Conservation (phyloP, 352 stramenopile genomes). For the Phytophthora syringae region DNA sequence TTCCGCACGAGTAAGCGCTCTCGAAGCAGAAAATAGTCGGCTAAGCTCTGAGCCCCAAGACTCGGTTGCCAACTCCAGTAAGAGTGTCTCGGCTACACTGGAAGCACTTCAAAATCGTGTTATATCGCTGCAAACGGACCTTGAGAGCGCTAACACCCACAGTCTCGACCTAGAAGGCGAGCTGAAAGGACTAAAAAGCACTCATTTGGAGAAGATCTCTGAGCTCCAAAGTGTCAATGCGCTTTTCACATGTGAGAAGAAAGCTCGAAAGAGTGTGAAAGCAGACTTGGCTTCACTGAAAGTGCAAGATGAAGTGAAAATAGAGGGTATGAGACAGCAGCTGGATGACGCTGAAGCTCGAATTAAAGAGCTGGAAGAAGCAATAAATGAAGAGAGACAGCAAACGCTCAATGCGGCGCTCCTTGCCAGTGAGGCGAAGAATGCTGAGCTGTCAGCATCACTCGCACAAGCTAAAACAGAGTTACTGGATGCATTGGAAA, state of each 20-base stretch:
- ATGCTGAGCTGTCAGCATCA: constrained; percentile 6
- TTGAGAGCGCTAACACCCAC: constrained; percentile 1
- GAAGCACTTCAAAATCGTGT: neutral
- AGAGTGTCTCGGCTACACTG: neutral
- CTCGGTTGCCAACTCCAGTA: neutral
- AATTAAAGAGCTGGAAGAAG: neutral
- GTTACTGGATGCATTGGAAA: constrained; percentile 2
- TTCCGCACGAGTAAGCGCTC: neutral
- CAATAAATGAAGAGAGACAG: neutral
- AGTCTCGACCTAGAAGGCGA: constrained; percentile 6
- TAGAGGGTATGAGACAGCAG: neutral
- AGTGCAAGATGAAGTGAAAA: neutral
- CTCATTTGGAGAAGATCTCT: constrained; percentile 1
- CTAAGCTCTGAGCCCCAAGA: neutral
- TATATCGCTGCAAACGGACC: constrained; percentile 2
- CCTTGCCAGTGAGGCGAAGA: neutral
- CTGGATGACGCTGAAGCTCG: neutral
- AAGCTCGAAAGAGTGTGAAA: neutral
- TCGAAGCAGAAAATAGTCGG: constrained; percentile 25
- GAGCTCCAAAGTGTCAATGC: constrained; percentile 15
- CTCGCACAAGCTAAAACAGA: constrained; percentile 1
- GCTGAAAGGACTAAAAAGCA: constrained; percentile 5
- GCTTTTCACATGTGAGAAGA: constrained; percentile 7
- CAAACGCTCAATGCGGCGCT: neutral
- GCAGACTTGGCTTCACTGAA: neutral